Evolutionary conservation across 345 rosid species (phyloP).

Genomic region (Schrenkiella parvula): DNA sequence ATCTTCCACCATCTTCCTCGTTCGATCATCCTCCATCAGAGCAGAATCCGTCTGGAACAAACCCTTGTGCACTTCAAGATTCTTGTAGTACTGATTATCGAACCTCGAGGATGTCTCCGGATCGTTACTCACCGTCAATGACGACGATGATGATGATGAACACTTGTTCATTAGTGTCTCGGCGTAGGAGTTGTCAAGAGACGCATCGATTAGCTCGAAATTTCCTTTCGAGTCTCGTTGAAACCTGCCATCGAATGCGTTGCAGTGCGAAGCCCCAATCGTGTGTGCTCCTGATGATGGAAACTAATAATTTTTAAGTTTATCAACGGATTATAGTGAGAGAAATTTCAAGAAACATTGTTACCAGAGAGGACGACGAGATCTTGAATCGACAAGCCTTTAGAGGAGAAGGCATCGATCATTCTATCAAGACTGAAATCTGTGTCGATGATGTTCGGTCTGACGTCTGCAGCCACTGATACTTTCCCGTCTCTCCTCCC

Average conservation of each 20-base stretch:
- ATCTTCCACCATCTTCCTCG: slow-evolving; percentile 45
- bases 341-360: not conserved
- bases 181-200: slow-evolving; percentile 50
- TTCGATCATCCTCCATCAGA: slow-evolving; percentile 42
- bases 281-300: slow-evolving; percentile 67
- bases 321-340: not conserved
- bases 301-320: not conserved
- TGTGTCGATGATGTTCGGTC: slow-evolving; percentile 65
- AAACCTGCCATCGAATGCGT: slow-evolving; percentile 55
- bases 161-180: slow-evolving; percentile 45
- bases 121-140: slow-evolving; percentile 51
- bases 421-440: slow-evolving; percentile 53
- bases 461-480: slow-evolving; percentile 49
- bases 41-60: slow-evolving; percentile 71
- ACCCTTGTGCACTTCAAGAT: slow-evolving; percentile 50
- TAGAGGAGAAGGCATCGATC: slow-evolving; percentile 53
- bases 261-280: slow-evolving; percentile 66
- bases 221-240: slow-evolving; percentile 44
- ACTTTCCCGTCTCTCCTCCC: slow-evolving; percentile 66
- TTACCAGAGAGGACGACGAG: slow-evolving; percentile 64
- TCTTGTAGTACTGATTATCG: slow-evolving; percentile 59
- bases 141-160: slow-evolving; percentile 44
- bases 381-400: slow-evolving; percentile 58
- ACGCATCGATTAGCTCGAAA: slow-evolving; percentile 37
- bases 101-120: slow-evolving; percentile 50